Evolutionary conservation across 139 green algal genomes (phyloP).

Genomic region (Chlorella sp.): DNA sequence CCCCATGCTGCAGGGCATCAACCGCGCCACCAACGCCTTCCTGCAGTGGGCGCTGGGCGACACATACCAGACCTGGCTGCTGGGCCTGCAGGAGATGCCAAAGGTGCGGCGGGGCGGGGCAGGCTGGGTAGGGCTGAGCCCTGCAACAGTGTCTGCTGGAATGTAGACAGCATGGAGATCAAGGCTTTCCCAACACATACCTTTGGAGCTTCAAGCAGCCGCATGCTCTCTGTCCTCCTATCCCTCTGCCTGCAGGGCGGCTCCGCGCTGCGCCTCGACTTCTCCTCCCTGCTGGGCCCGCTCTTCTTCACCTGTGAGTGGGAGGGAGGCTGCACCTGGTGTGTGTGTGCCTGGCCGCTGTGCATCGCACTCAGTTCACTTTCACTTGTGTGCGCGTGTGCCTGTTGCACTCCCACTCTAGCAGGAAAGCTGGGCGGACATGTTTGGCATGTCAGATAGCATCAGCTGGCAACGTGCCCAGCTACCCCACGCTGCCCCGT

Average conservation of each 20-base stretch:
- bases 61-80: slow-evolving; percentile 20
- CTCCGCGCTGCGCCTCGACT: slow-evolving; percentile 77
- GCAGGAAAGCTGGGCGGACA: no score
- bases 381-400: no score
- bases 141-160: no score
- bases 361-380: no score
- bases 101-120: not conserved
- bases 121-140: not conserved
- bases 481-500: not conserved
- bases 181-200: not conserved
- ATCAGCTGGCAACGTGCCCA: no score
- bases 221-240: no score
- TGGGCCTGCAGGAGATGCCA: slow-evolving; percentile 22
- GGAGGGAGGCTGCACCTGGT: slow-evolving; percentile 60
- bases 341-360: not conserved
- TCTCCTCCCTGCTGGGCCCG: slow-evolving; percentile 79
- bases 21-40: slow-evolving; percentile 28
- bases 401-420: no score
- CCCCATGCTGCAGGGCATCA: not conserved
- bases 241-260: not conserved
- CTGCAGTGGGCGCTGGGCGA: slow-evolving; percentile 18
- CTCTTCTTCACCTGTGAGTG: slow-evolving; percentile 81
- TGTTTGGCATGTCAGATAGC: no score
- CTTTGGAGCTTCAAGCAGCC: no score
- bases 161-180: not conserved